Conservation (phyloP, 129 eudicot genomes). For the Apium graveolens region DNA sequence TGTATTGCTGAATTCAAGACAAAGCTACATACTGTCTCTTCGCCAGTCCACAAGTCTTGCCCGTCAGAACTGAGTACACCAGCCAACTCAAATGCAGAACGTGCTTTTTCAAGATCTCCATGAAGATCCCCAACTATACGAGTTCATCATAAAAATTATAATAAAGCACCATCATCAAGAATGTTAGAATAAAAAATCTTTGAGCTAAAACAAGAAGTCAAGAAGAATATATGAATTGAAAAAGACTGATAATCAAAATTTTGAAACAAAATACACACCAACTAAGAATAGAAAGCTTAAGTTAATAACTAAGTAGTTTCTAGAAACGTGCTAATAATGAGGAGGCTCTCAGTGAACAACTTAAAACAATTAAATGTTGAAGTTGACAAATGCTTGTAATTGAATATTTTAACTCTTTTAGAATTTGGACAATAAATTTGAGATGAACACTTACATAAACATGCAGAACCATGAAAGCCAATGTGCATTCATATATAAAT, state of each 20-base stretch:
- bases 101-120: constrained; percentile 87
- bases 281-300: background rate
- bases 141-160: background rate
- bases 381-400: background rate
- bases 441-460: background rate
- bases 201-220: background rate
- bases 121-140: constrained; percentile 90
- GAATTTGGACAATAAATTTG: background rate
- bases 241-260: background rate
- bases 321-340: background rate
- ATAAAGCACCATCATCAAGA: background rate
- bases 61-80: constrained; percentile 95
- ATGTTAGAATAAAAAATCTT: too few relatives aligned
- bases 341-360: background rate
- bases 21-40: constrained; percentile 55
- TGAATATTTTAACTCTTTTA: too few relatives aligned
- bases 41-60: constrained; percentile 73
- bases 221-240: background rate
- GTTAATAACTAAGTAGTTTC: background rate
- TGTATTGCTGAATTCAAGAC: background rate
- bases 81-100: constrained; percentile 86
- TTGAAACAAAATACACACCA: background rate
- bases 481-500: too few relatives aligned
- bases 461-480: background rate
- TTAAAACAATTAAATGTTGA: too few relatives aligned